A percentile compares a stretch with the other conserved stretches of the same genome.
Conservation (phyloP, 2,329 filamentous ascomycete species). For the Colletotrichum lindemuthianum region DNA sequence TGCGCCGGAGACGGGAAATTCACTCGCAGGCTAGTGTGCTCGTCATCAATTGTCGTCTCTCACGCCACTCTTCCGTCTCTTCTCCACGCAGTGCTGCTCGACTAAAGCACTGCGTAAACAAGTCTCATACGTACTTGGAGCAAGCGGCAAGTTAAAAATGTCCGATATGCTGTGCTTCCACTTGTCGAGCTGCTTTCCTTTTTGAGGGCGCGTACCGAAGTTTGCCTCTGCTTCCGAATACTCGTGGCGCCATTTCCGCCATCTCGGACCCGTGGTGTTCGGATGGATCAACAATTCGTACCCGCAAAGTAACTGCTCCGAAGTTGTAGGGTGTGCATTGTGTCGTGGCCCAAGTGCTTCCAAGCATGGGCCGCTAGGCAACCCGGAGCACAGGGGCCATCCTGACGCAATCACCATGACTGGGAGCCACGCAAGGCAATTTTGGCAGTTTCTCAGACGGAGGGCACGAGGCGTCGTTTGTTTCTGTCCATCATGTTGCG, state of each 20-base stretch:
- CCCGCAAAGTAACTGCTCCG: background rate
- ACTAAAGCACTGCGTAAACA: no score
- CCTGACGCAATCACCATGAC: constrained; percentile 17
- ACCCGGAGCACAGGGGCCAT: constrained; percentile 1
- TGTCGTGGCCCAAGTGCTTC: background rate
- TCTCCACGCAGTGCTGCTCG: background rate
- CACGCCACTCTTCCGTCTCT: background rate
- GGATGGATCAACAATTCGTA: constrained; percentile 14
- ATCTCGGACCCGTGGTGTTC: constrained; percentile 7
- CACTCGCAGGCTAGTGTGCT: constrained; percentile 7
- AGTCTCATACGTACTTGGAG: no score
- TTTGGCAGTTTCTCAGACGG: constrained; percentile 30
- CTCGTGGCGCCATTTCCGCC: constrained; percentile 14
- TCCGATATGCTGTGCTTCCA: constrained; percentile 2
- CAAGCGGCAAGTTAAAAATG: background rate
- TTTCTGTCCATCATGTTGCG: constrained; percentile 23
- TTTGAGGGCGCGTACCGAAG: constrained; percentile 11
- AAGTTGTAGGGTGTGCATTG: background rate
- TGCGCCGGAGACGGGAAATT: constrained; percentile 11
- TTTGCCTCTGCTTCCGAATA: constrained; percentile 9
- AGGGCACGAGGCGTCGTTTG: constrained; percentile 12
- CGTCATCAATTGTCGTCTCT: constrained; percentile 20
- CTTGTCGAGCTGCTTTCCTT: constrained; percentile 7
- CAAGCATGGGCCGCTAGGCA: constrained; percentile 18
- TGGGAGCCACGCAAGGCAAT: constrained; percentile 15